Evolutionary conservation across 2,329 filamentous ascomycete genomes (phyloP), one percentile per base, ranked within the genome.

Genomic region (Proliferodiscus dingleyae): DNA sequence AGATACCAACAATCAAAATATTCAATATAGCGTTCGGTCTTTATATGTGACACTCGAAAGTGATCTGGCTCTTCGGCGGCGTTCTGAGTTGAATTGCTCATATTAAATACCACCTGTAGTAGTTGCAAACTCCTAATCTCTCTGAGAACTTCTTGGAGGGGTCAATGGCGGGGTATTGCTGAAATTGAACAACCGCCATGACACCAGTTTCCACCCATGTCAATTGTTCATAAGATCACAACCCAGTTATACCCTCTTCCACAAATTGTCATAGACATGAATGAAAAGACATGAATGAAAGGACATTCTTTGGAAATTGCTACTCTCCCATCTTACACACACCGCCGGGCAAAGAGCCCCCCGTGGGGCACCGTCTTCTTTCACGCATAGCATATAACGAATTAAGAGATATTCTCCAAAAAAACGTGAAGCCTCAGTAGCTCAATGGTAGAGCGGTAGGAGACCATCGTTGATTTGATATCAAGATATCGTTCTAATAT

Each of bases 401-500:
- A 23, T 37, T 21, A 11, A 16, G n/a, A 11, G 10, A 11, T 21
- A 2, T 4, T n/a, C 18, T n/a, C 34, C 18, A 37, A 16, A 37
- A 37, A 37, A 32, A 16, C 32, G 7, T n/a, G 10, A 13, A 37
- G 34, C 34, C 34, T 9, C 11, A 5, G 34, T 37, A 37, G 34
- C 34, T 37, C 34, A 37, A 22, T 37, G 34, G 34, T 37, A 37
- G 34, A 37, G 34, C 34, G 34, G n/a, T 28, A 28, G 9, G 32
- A 16, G 9, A 15, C 13, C 10, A 15, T 9, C 15, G 10, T 18
- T 6, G 4, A 9, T 16, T 5, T 34, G 13, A 33, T 3, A 33
- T 33, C 30, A 11, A 33, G 2, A 33, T 13, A 7, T 7, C 26
- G 7, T 7, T 28, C 26, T 28, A 28, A 28, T 28, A 13, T 7